Percentiles rank a stretch among this genome's conserved stretches.
phyloP scores from a whole-genome alignment of 2,329 filamentous ascomycete genomes.

The Hymenoscyphus fraxineus region DNA sequence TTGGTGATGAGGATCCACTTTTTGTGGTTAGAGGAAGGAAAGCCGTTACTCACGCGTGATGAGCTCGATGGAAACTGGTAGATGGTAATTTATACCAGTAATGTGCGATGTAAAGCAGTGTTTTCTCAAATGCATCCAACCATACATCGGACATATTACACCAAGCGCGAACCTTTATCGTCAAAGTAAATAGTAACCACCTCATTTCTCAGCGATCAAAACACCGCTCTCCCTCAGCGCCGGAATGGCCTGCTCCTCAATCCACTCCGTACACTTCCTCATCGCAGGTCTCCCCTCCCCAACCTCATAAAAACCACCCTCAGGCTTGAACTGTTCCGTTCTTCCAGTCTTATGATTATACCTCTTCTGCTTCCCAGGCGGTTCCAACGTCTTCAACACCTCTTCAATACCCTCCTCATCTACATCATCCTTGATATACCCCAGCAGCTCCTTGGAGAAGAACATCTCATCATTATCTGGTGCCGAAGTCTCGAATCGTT shows the following conservation, averaged over 20 bases:
- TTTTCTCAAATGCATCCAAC: neutral
- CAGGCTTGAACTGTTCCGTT: neutral
- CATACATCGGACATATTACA: neutral
- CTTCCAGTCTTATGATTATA: neutral
- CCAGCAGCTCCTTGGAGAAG: neutral
- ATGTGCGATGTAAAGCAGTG: too few species aligned
- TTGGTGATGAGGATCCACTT: constrained; percentile 37
- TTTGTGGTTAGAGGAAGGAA: constrained; percentile 40
- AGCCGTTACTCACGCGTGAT: neutral
- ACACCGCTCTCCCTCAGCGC: neutral
- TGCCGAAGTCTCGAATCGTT: neutral
- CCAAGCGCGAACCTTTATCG: too few species aligned
- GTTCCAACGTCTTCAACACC: neutral
- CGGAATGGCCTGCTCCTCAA: neutral
- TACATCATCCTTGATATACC: neutral
- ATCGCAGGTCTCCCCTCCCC: neutral
- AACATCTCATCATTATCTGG: neutral
- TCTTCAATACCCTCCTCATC: neutral
- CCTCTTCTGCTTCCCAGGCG: neutral
- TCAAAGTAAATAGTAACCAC: too few species aligned
- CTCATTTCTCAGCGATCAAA: neutral
- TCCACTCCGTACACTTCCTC: neutral
- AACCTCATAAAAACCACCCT: neutral
- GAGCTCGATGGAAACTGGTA: too few species aligned
- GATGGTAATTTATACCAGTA: too few species aligned